phyloP scores from a whole-genome alignment of 2,329 filamentous ascomycete genomes.

The Gyromitra esculenta region DNA sequence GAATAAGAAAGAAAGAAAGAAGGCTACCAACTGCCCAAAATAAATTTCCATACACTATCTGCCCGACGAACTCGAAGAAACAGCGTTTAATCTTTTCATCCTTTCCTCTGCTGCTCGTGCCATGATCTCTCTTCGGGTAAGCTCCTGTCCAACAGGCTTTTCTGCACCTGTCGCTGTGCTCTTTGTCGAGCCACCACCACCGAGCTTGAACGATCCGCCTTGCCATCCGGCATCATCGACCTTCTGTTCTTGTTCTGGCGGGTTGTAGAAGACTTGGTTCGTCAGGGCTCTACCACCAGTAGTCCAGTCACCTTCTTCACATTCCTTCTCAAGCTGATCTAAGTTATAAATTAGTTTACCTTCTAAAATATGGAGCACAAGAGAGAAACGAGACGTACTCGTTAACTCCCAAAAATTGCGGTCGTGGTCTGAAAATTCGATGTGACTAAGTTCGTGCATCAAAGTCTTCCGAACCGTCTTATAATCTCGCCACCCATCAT shows the following conservation, averaged over 20 bases:
- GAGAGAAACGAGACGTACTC: slow-evolving; percentile 69
- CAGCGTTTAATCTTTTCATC: slow-evolving; percentile 46
- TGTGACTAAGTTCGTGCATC: slow-evolving; percentile 95
- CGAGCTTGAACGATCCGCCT: slow-evolving; percentile 71
- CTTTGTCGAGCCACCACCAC: slow-evolving; percentile 64
- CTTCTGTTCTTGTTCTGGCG: slow-evolving; percentile 59
- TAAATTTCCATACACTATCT: background rate
- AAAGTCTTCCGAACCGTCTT: slow-evolving; percentile 88
- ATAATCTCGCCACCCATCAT: slow-evolving; percentile 94
- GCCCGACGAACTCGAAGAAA: slow-evolving; percentile 22
- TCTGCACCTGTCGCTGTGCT: slow-evolving; percentile 79
- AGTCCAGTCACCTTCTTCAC: slow-evolving; percentile 81
- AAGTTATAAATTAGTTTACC: background rate
- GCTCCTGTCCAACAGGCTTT: slow-evolving; percentile 70
- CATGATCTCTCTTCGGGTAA: slow-evolving; percentile 61
- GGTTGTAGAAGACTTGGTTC: slow-evolving; percentile 69
- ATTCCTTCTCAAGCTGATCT: slow-evolving; percentile 73
- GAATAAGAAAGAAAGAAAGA: slow-evolving; percentile 5
- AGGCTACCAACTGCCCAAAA: background rate
- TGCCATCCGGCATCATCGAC: slow-evolving; percentile 64
- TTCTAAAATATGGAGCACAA: background rate
- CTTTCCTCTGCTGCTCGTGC: slow-evolving; percentile 54
- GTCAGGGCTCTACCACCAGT: slow-evolving; percentile 73
- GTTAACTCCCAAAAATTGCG: slow-evolving; percentile 89
- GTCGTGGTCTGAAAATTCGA: slow-evolving; percentile 86